Conservation (phyloP, 257 asterid genomes). For the Penstemon davidsonii region DNA sequence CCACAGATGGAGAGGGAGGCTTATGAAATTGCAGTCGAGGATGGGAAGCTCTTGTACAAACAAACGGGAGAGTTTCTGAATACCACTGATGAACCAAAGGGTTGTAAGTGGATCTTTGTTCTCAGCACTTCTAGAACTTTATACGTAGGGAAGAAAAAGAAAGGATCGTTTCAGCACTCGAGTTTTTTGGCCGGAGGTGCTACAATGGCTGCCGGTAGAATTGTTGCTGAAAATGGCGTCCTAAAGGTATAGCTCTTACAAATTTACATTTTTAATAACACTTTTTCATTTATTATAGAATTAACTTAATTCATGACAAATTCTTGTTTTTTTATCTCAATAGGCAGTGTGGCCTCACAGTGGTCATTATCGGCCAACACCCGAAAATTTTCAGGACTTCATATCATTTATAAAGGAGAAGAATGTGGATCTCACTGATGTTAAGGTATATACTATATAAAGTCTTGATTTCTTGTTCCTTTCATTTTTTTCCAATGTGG, state of each 20-base stretch:
- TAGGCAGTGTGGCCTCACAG: conserved; percentile 99
- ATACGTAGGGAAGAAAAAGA: conserved; percentile 81
- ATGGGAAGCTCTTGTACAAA: conserved; percentile 64
- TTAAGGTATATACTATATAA: conserved; percentile 61
- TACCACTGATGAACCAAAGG: conserved; percentile 63
- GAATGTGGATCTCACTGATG: conserved; percentile 63
- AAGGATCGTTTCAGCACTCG: conserved; percentile 88
- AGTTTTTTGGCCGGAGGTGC: conserved; percentile 99
- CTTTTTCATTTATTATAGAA: not conserved
- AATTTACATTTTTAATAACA: not conserved
- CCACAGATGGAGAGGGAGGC: conserved; percentile 80
- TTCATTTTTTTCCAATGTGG: not conserved
- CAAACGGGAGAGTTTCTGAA: conserved; percentile 62
- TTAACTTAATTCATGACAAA: conserved; percentile 17
- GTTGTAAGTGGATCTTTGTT: conserved; percentile 88
- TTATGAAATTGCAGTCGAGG: conserved; percentile 72
- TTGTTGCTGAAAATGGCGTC: conserved; percentile 71
- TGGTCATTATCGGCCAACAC: conserved; percentile 90
- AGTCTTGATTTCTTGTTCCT: not conserved
- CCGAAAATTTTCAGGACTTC: conserved; percentile 80
- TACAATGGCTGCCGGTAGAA: conserved; percentile 87
- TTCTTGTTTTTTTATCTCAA: conserved; percentile 4
- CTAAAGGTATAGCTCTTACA: conserved; percentile 54
- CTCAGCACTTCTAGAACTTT: conserved; percentile 77
- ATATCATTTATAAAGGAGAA: conserved; percentile 63